Evolutionary conservation across 192 early-diverging fungal species (phyloP), one percentile per base, ranked within the genome.

Genomic region (Spizellomyces punctatus): DNA sequence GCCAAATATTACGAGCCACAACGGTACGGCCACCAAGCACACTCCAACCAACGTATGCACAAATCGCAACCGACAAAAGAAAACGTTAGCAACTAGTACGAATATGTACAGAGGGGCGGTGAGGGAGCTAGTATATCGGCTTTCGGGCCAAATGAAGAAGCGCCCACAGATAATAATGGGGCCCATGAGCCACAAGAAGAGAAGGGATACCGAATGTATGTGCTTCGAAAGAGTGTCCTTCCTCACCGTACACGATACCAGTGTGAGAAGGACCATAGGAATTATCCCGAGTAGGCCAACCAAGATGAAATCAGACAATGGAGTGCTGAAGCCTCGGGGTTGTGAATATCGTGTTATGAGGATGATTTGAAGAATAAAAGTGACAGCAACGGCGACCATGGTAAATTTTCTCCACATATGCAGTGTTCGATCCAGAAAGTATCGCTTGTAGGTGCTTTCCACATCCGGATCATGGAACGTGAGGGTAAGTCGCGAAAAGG

Each of bases 101-200:
- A 78, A 72, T 41, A 85, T 85, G 58, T 81, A 85, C 16, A 82
- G 67, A 14, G 84, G 84, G 19, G 84, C 77, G 4, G 75, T 81
- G 54, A 82, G 58, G 50, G 73, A 61, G 10, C 57, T 64, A n/a
- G 76, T 58, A 45, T 67, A 76, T 9, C 19, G 64, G 8, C 19
- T 58, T 16, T 69, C 55, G 17, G 56, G 57, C 56, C 54, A 64
- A 43, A 78, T 66, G 47, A 77, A 70, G 69, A 69, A 75, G 44
- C 84, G 76, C 6, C 75, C 71, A 44, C 78, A 77, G n/a, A 73
- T 78, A 56, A 74, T 60, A 10, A 83, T 67, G 12, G 84, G 84
- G 2, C 79, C 84, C 49, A 77, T 66, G 52, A 85, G 22, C 47
- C 76, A 58, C 10, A 81, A 41, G 48, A 78, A 72, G 36, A 67